Evolutionary conservation across 2,329 filamentous ascomycete species (phyloP), one percentile per base, ranked within the genome.

Genomic region (Clarireedia homoeocarpa): DNA sequence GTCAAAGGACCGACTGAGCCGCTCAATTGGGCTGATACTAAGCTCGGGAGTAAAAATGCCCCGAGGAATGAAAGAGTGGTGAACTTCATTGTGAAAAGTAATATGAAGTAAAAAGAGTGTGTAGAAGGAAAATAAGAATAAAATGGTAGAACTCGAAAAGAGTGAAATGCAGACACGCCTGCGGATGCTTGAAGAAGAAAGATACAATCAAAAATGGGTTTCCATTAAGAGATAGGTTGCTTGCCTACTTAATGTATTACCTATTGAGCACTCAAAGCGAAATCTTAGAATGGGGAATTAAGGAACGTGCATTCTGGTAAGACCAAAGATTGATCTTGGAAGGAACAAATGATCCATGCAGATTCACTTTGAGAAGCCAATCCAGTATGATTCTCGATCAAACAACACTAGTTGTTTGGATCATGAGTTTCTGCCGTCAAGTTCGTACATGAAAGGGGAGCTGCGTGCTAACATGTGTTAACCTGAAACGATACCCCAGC

Each of bases 1-100:
- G 75, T 78, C 44, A 71, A 64, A 7, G 75, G 74, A n/a, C 75
- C 75, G 15, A 77, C 74, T 6, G 63, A 65, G 52, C 73, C 73
- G 5, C 70, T 68, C 27, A 77, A 68, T 55, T 75, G 71, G 27
- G 71, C 72, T 14, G 64, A 63, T 14, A 67, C 56, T 23, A 65
- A 54, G 23, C 61, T 49, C 6, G 68, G 57, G 23, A 64, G 55
- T 7, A 61, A 15, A 9, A 55, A 14, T 45, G 56, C 55, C 51
- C 48, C 47, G 44, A 61, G 45, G 42, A 17, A 47, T 36, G 54
- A 57, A 26, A 62, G 45, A 36, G 42, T 55, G 17, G 30, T 26
- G 26, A 59, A 34, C 49, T 59, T 58, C 62, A 65, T 65, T 12
- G 30, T 61, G 47, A 24, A 45, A 40, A 38, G 24, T 23, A 14